phyloP scores from a whole-genome alignment of 768 basidiomycete species.

The Leccinum imitatum region DNA sequence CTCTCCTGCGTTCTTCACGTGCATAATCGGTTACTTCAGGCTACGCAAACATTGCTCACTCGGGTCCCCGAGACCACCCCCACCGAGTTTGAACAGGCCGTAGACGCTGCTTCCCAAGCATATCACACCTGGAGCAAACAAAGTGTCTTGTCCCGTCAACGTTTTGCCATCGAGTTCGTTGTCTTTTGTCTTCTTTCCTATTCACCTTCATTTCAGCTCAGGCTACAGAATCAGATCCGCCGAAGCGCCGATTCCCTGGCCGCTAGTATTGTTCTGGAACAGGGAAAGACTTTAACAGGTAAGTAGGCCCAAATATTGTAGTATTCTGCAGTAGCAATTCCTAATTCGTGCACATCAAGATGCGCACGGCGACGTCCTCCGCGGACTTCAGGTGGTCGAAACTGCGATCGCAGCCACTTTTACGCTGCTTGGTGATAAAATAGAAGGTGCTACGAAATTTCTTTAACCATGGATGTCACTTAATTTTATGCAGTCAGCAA shows the following conservation, averaged over 20 bases:
- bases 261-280: conserved; percentile 87
- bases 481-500: conserved; percentile 61
- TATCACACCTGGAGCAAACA: conserved; percentile 88
- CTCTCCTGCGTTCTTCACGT: background rate
- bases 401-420: conserved; percentile 79
- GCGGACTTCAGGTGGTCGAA: conserved; percentile 89
- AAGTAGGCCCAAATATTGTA: conserved; percentile 7
- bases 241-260: conserved; percentile 86
- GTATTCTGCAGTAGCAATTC: background rate
- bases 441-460: conserved; percentile 64
- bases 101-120: conserved; percentile 79
- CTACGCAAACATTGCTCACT: conserved; percentile 87
- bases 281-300: conserved; percentile 93
- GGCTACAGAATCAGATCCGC: conserved; percentile 84
- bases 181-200: background rate
- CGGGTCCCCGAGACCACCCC: conserved; percentile 87
- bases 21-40: conserved; percentile 42
- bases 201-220: conserved; percentile 31
- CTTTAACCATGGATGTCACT: conserved; percentile 5
- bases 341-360: conserved; percentile 44
- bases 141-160: conserved; percentile 82
- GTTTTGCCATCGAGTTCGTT: conserved; percentile 85
- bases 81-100: conserved; percentile 79
- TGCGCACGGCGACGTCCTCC: conserved; percentile 91
- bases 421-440: conserved; percentile 83